These are phyloP conservation scores for Saccharomyces paradoxus DNA, from an alignment of 805 yeast genomes.

Conservation along the genomic window DNA sequence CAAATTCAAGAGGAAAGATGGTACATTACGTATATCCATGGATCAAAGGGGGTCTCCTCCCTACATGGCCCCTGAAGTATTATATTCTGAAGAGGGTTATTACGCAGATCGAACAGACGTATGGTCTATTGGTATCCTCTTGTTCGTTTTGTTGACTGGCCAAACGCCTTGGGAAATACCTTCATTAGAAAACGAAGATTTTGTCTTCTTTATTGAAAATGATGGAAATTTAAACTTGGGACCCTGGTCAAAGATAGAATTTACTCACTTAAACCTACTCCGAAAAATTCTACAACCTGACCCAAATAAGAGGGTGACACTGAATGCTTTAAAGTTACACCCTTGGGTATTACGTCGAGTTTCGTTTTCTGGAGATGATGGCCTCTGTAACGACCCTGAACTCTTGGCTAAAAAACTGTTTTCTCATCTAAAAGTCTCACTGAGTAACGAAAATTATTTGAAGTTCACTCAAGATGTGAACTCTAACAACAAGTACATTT, in stretches of 20 bases:
- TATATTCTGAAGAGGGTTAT: conserved; percentile 35
- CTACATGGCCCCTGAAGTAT: conserved; percentile 70
- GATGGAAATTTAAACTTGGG: conserved; percentile 40
- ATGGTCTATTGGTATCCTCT: conserved; percentile 63
- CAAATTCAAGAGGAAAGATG: conserved; percentile 44
- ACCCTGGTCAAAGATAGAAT: conserved; percentile 51
- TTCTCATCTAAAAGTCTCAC: conserved; percentile 43
- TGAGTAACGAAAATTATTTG: conserved; percentile 41
- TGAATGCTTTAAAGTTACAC: conserved; percentile 39
- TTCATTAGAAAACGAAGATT: conserved; percentile 42
- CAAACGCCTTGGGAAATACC: conserved; percentile 71
- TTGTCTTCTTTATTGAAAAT: conserved; percentile 32
- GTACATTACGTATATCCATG: conserved; percentile 38
- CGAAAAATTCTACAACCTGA: conserved; percentile 45
- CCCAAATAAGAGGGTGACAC: conserved; percentile 36
- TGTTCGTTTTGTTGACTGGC: conserved; percentile 57
- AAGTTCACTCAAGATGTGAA: conserved; percentile 18
- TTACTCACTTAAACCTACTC: conserved; percentile 42
- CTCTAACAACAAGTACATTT: conserved; percentile 4
- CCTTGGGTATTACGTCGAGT: conserved; percentile 47
- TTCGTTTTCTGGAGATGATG: conserved; percentile 37
- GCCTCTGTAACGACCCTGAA: conserved; percentile 46
- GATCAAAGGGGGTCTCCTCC: conserved; percentile 70
- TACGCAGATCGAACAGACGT: conserved; percentile 52
- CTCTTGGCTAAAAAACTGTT: conserved; percentile 44